Percentiles rank a stretch among this genome's conserved stretches.
Conservation (phyloP, 2,329 filamentous ascomycete species). For the Neonectria hederae region DNA sequence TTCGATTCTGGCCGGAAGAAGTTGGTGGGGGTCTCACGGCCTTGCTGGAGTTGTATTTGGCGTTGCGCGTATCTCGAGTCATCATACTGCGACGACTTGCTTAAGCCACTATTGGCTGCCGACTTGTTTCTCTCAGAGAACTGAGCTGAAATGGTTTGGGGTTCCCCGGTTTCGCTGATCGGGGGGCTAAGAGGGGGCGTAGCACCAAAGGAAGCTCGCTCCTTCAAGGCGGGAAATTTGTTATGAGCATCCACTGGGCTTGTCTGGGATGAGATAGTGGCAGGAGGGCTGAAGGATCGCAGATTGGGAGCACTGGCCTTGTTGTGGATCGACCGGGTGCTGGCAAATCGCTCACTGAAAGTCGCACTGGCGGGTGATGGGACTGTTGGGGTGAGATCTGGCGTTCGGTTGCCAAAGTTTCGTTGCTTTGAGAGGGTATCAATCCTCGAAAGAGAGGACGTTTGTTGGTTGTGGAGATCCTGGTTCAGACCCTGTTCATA, state of each 20-base stretch:
- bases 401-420: slow-evolving; percentile 59
- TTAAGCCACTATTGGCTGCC: slow-evolving; percentile 71
- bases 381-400: slow-evolving; percentile 56
- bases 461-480: slow-evolving; percentile 82
- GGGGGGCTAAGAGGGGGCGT: slow-evolving; percentile 61
- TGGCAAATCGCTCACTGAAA: slow-evolving; percentile 58
- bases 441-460: slow-evolving; percentile 78
- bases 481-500: slow-evolving; percentile 87
- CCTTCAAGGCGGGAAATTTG: slow-evolving; percentile 48
- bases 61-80: slow-evolving; percentile 86
- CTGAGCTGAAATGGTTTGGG: slow-evolving; percentile 70
- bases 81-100: slow-evolving; percentile 79
- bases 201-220: slow-evolving; percentile 45
- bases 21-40: slow-evolving; percentile 69
- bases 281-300: slow-evolving; percentile 63
- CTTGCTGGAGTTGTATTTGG: slow-evolving; percentile 82
- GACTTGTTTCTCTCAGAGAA: slow-evolving; percentile 84
- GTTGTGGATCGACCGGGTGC: slow-evolving; percentile 56
- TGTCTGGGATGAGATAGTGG: slow-evolving; percentile 51
- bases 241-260: slow-evolving; percentile 50
- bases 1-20: slow-evolving; percentile 58
- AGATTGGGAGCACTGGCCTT: slow-evolving; percentile 77
- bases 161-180: slow-evolving; percentile 77
- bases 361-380: slow-evolving; percentile 57
- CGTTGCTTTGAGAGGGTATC: slow-evolving; percentile 79